Conservation (phyloP, 2,329 filamentous ascomycete species). For the Trichoderma koningiopsis region DNA sequence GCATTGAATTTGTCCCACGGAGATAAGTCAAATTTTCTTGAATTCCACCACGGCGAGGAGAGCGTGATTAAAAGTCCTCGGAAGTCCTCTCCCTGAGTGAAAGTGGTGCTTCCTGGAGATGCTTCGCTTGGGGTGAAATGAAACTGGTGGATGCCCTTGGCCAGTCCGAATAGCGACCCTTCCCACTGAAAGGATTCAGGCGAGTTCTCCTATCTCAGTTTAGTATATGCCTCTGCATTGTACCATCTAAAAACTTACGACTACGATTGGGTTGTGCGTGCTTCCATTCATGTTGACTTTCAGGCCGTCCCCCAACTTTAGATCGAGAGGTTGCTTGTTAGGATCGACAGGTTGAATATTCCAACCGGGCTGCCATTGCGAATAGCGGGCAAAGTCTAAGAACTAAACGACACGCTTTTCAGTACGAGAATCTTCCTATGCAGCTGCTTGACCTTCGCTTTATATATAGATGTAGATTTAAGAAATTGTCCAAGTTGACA, state of each 20-base stretch:
- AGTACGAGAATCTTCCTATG: background rate
- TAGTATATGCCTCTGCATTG: background rate
- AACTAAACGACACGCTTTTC: background rate
- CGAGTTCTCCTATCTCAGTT: slow-evolving; percentile 5
- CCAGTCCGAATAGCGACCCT: slow-evolving; percentile 16
- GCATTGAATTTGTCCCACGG: slow-evolving; percentile 19
- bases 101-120: slow-evolving; percentile 10
- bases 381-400: slow-evolving; percentile 15
- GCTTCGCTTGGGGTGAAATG: slow-evolving; percentile 12
- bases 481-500: background rate
- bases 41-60: slow-evolving; percentile 18
- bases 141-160: slow-evolving; percentile 16
- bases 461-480: background rate
- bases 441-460: background rate
- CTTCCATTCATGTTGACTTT: slow-evolving; percentile 18
- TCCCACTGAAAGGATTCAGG: slow-evolving; percentile 16
- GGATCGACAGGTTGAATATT: background rate
- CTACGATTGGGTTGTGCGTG: background rate
- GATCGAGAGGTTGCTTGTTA: slow-evolving; percentile 11
- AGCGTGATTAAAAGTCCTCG: slow-evolving; percentile 14
- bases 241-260: background rate
- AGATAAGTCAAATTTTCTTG: slow-evolving; percentile 4
- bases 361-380: slow-evolving; percentile 20
- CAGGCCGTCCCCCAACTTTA: slow-evolving; percentile 3
- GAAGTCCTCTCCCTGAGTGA: slow-evolving; percentile 15